A percentile compares a stretch with the other conserved stretches of the same genome.
phyloP scores from a whole-genome alignment of 1,284 basidiomycete genomes.

The Ceratobasidium sp. region DNA sequence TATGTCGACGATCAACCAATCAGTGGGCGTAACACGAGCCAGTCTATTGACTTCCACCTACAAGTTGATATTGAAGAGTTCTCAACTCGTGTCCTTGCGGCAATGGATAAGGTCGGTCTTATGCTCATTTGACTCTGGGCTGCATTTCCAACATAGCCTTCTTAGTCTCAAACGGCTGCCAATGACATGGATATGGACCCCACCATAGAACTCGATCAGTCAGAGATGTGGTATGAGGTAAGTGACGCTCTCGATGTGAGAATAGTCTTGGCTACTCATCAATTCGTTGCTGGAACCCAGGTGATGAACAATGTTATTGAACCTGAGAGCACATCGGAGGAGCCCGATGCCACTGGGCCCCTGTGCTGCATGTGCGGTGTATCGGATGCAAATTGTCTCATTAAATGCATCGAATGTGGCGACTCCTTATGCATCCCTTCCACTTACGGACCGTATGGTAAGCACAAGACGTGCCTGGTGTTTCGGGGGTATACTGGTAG shows the following conservation, averaged over 20 bases:
- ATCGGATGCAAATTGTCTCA: not conserved
- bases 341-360: not conserved
- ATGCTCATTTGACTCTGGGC: not conserved
- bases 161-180: not conserved
- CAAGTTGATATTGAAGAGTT: not conserved
- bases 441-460: not conserved
- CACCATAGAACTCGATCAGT: not conserved
- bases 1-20: conserved; percentile 2
- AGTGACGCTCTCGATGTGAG: not conserved
- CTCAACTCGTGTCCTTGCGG: not conserved
- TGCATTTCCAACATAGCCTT: not conserved
- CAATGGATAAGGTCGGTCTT: not conserved
- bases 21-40: not conserved
- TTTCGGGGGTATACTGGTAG: not conserved
- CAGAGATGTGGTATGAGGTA: conserved; percentile 19
- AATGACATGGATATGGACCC: not conserved
- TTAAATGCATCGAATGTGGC: not conserved
- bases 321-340: not conserved
- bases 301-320: not conserved
- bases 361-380: conserved; percentile 1
- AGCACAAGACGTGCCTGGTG: not conserved
- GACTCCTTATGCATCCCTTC: not conserved
- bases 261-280: not conserved
- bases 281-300: too few species aligned
- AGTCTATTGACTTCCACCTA: conserved; percentile 3